Base-by-base conservation (phyloP, 2,329 filamentous ascomycete genomes). In the Nannizziopsis barbatae region DNA sequence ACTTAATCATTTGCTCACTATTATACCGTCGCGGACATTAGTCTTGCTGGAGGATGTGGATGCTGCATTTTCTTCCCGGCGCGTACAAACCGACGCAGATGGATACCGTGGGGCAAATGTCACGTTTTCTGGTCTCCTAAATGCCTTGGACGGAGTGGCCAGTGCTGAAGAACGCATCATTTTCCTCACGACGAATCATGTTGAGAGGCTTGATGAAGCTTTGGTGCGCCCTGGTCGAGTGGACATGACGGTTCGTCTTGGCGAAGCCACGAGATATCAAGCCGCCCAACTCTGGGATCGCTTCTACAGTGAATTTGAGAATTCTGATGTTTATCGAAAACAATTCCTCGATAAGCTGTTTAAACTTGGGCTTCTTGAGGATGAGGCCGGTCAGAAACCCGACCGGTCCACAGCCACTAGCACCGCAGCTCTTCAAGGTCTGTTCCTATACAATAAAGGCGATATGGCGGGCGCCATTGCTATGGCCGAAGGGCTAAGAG, bases 381-480 rank as follows among this genome's bases (percentile, higher is more conserved):
- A 76, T 45, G 72, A 70, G 17, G 60, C 70, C 20, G 74, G 74
- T 15, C 67, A 68, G 2, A 69, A 70, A 49, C 62, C 69, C 2
- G 72, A 65, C 47, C 50, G 68, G 3, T 65, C 69, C 36, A 71
- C 72, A 41, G 71, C 70, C 50, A 85, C 87, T 12, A 96, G 89
- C 63, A 89, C 90, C 3, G 92, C 92, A 22, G 87, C 88, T 17
- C 80, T 98, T 27, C 92, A 98, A 66, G 92, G 92, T 0, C 68
- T 98, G 39, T 98, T 98, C 65, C 66, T 96, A 64, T 94, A 93
- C 65, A 93, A 96, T 68, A 98, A 98, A 70, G 84, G 83, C 54
- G 77, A 94, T 58, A 84, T 89, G 73, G 75, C 88, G 56, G 88
- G 90, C 1, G 90, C 90, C 11, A 89, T 96, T 55, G 70, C 72